Evolutionary conservation across 495 filamentous ascomycete genomes (phyloP), one percentile per base, ranked within the genome.

Genomic region (Durotheca rogersii): DNA sequence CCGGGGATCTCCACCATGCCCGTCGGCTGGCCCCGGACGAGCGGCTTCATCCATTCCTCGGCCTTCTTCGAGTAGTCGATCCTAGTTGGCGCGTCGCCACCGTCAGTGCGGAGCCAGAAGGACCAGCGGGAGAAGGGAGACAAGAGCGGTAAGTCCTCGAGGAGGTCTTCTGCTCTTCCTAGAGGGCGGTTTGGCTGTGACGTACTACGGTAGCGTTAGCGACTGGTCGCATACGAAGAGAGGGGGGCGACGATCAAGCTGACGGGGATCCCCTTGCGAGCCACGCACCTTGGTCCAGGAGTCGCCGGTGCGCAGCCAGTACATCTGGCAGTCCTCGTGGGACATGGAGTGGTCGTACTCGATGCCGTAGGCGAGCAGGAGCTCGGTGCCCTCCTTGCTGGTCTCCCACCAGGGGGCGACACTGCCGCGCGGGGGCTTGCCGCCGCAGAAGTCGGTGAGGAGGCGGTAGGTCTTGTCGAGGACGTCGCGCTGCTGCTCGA

Each of bases 381-480:
- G 70, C 33, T 86, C 79, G 0, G 83, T 80, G 36, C 82, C 81
- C 60, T 89, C 86, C 37, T 78, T 73, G 52, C 72, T 79, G 3
- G 81, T 83, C 51, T 85, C 80, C 86, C 85, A 90, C 73, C 74
- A 79, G 0, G 80, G 81, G 11, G 81, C 81, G 1, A 88, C 85
- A 34, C 77, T 81, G 2, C 85, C 85, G 5, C 83, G 68, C 0
- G 86, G 88, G 2, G 86, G 82, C 67, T 89, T 89, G 7, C 85
- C 83, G 43, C 81, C 83, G 43, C 81, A 84, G 68, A 90, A 90
- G 0, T 86, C 79, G 0, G 79, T 86, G 15, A 91, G 72, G 60
- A 89, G 73, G 20, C 75, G 74, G 66, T 83, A 89, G 0, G 85
- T 89, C 67, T 89, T 87, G 53, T 89, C 85, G 11, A 92, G 74